These are phyloP conservation scores for Irpex rosettiformis DNA, from an alignment of 1,284 basidiomycete genomes.

Conservation along the genomic window DNA sequence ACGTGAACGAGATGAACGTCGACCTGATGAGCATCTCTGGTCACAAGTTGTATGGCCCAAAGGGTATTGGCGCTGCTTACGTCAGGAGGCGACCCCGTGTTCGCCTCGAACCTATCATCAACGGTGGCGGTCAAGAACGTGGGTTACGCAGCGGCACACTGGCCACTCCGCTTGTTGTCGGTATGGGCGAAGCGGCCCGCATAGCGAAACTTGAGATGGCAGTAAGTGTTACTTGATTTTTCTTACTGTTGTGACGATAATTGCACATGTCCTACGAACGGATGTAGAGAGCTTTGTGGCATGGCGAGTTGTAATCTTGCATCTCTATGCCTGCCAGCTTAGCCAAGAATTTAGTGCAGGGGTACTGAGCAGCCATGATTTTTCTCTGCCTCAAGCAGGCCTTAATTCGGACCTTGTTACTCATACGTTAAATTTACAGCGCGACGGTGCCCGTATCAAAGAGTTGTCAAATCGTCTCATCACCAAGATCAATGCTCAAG, in stretches of 20 bases:
- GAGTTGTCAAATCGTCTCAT: slow-evolving; percentile 82
- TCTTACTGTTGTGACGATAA: slow-evolving; percentile 51
- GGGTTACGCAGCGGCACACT: slow-evolving; percentile 94
- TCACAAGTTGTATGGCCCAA: slow-evolving; percentile 98
- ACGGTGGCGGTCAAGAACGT: slow-evolving; percentile 96
- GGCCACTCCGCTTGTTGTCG: slow-evolving; percentile 87
- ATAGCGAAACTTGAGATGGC: slow-evolving; percentile 91
- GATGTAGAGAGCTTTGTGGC: slow-evolving; percentile 27
- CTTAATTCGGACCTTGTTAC: slow-evolving; percentile 9
- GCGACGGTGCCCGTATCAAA: slow-evolving; percentile 80
- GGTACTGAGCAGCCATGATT: slow-evolving; percentile 67
- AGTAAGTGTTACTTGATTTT: slow-evolving; percentile 52
- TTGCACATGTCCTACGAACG: slow-evolving; percentile 23
- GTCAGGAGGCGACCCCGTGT: slow-evolving; percentile 93
- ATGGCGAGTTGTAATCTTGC: slow-evolving; percentile 17
- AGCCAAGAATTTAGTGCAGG: slow-evolving; percentile 76
- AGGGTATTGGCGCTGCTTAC: slow-evolving; percentile 94
- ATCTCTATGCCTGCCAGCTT: slow-evolving; percentile 40
- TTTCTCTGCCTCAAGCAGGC: background rate
- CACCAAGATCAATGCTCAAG: slow-evolving; percentile 75
- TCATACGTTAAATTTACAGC: slow-evolving; percentile 40
- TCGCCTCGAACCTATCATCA: slow-evolving; percentile 92
- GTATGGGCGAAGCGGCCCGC: slow-evolving; percentile 93
- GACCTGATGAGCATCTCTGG: slow-evolving; percentile 96
- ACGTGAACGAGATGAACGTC: slow-evolving; percentile 95